Evolutionary conservation across 2,329 filamentous ascomycete species (phyloP).

Genomic region (Exserohilum rostratum): DNA sequence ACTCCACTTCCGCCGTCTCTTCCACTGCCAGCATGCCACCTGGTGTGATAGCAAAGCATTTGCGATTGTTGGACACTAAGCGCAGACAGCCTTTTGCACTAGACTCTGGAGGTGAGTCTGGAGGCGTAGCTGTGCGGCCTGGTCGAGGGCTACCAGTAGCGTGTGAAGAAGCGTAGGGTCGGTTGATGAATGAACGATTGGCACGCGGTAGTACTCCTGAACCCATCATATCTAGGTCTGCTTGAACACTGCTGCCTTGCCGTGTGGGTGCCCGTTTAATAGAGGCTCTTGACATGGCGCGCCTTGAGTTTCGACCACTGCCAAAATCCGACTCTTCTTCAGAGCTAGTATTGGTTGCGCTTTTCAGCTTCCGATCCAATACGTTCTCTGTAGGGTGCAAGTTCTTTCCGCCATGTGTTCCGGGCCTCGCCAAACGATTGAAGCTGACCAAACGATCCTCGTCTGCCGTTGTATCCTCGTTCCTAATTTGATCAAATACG

Average conservation of each 20-base stretch:
- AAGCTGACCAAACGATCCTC: constrained; percentile 89
- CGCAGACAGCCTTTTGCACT: constrained; percentile 51
- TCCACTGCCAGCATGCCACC: constrained; percentile 92
- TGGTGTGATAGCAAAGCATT: constrained; percentile 66
- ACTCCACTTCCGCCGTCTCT: constrained; percentile 84
- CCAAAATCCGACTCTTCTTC: constrained; percentile 49
- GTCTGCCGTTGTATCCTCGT: constrained; percentile 87
- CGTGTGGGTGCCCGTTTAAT: constrained; percentile 46
- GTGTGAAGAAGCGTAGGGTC: constrained; percentile 47
- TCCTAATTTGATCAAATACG: constrained; percentile 89
- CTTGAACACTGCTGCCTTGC: constrained; percentile 50
- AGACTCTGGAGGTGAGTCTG: constrained; percentile 46
- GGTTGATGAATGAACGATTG: constrained; percentile 40
- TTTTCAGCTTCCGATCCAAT: constrained; percentile 63
- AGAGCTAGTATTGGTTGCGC: constrained; percentile 41
- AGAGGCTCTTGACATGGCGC: constrained; percentile 50
- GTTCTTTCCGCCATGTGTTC: constrained; percentile 76
- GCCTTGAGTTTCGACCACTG: constrained; percentile 46
- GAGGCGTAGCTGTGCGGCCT: constrained; percentile 42
- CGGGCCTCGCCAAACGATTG: constrained; percentile 67
- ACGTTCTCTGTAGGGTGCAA: constrained; percentile 92
- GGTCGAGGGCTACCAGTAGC: constrained; percentile 45
- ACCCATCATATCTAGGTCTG: constrained; percentile 43
- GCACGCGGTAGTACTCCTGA: constrained; percentile 39
- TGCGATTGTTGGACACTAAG: constrained; percentile 60